phyloP scores from a whole-genome alignment of 192 early-diverging fungal genomes.

The Martensiomyces pterosporus region DNA sequence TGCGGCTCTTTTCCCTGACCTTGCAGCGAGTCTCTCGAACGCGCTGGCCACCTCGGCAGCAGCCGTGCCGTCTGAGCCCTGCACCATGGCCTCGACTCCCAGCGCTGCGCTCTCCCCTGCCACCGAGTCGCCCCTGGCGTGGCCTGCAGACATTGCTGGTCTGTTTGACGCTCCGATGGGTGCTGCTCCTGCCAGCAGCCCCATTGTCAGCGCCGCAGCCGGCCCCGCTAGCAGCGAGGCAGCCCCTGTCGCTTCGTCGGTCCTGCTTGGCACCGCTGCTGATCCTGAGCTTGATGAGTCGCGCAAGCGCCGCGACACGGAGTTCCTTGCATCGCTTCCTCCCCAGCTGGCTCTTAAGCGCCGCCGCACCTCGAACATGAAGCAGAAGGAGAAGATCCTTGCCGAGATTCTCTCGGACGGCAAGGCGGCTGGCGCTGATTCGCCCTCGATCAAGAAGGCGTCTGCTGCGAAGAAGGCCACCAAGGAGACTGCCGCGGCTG shows the following conservation, averaged over 20 bases:
- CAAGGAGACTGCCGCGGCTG: neutral
- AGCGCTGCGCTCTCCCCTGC: slow-evolving; percentile 10
- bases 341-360: slow-evolving; percentile 53
- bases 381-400: slow-evolving; percentile 52
- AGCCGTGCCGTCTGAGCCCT: neutral
- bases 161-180: slow-evolving; percentile 16
- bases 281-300: slow-evolving; percentile 27
- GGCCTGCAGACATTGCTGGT: slow-evolving; percentile 23
- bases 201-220: neutral
- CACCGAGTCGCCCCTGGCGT: slow-evolving; percentile 1
- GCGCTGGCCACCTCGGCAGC: slow-evolving; percentile 12
- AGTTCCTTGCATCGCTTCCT: slow-evolving; percentile 50
- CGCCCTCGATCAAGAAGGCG: slow-evolving; percentile 1
- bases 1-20: slow-evolving; percentile 39
- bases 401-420: slow-evolving; percentile 30
- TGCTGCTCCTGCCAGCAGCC: neutral
- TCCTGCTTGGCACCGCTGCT: neutral
- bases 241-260: neutral
- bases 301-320: slow-evolving; percentile 50
- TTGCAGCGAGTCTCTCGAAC: slow-evolving; percentile 19
- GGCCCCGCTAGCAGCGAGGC: neutral
- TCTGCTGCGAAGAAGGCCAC: slow-evolving; percentile 5
- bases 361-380: slow-evolving; percentile 49
- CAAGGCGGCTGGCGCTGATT: neutral
- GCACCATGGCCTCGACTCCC: slow-evolving; percentile 10